A percentile compares a stretch with the other conserved stretches of the same genome.
Evolutionary conservation across 108 stramenopile genomes (phyloP).

Genomic region (Pseudonitzschia pungens): DNA sequence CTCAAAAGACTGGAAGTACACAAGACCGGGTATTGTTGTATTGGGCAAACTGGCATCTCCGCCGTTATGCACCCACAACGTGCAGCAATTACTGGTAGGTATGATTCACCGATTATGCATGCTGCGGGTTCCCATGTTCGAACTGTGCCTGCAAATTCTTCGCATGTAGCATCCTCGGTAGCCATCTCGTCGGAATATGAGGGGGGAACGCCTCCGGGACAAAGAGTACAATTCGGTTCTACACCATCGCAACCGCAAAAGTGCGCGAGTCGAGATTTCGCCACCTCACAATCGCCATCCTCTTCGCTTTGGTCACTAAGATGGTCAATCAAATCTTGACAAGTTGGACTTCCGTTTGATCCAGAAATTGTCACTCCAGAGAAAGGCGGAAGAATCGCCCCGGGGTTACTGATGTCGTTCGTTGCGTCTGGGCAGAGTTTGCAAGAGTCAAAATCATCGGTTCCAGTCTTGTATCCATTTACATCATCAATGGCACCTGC

Average conservation of each 20-base stretch:
- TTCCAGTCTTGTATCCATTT: not conserved
- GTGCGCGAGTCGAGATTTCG: constrained; percentile 17
- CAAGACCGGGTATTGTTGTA: constrained; percentile 20
- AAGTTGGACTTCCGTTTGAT: not conserved
- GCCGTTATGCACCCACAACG: constrained; percentile 25
- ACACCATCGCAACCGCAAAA: constrained; percentile 26
- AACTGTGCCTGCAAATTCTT: constrained; percentile 18
- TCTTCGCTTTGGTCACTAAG: not conserved
- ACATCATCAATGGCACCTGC: constrained; percentile 21
- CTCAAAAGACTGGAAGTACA: constrained; percentile 26
- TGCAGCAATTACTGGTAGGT: constrained; percentile 17
- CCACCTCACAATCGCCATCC: not conserved
- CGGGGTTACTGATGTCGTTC: constrained; percentile 13
- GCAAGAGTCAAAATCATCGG: not conserved
- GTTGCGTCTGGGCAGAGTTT: constrained; percentile 8
- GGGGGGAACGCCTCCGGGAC: constrained; percentile 20
- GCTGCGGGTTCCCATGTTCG: constrained; percentile 6
- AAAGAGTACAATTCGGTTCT: constrained; percentile 22
- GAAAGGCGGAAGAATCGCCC: constrained; percentile 11
- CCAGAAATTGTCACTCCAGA: constrained; percentile 13
- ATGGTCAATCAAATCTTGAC: constrained; percentile 9
- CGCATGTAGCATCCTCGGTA: constrained; percentile 13
- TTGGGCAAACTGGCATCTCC: constrained; percentile 8
- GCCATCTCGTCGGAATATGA: constrained; percentile 2
- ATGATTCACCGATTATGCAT: constrained; percentile 14